phyloP scores from a whole-genome alignment of 1,284 basidiomycete species.

The Ceraceosorus guamensis region DNA sequence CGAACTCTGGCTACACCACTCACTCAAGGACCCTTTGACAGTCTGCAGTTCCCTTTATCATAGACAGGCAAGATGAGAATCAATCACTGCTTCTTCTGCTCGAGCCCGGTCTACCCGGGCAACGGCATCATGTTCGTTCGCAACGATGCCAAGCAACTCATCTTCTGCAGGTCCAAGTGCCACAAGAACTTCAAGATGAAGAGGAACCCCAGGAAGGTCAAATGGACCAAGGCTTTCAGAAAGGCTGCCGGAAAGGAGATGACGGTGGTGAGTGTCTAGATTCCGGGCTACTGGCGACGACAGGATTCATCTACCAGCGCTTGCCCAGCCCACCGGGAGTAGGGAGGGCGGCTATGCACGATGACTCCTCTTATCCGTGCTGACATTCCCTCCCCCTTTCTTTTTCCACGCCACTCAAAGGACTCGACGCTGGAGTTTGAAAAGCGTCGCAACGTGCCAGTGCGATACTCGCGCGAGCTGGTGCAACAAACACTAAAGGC shows the following conservation, averaged over 20 bases:
- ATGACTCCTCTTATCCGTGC: too few relatives aligned
- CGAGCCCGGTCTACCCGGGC: slow-evolving; percentile 86
- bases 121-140: slow-evolving; percentile 54
- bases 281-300: too few relatives aligned
- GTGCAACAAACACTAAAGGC: slow-evolving; percentile 90
- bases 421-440: slow-evolving; percentile 99
- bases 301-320: too few relatives aligned
- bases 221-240: slow-evolving; percentile 99
- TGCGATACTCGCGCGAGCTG: slow-evolving; percentile 93
- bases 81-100: slow-evolving; percentile 60
- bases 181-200: slow-evolving; percentile 73
- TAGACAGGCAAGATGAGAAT: slow-evolving; percentile 40
- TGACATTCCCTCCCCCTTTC: slow-evolving; percentile 2
- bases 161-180: slow-evolving; percentile 48
- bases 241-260: slow-evolving; percentile 99
- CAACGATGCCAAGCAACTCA: slow-evolving; percentile 50
- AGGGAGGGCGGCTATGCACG: too few relatives aligned
- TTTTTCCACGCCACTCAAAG: neutral
- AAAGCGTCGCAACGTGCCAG: slow-evolving; percentile 94
- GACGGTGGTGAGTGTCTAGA: slow-evolving; percentile 62
- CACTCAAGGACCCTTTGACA: too few relatives aligned
- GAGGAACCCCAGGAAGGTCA: slow-evolving; percentile 95
- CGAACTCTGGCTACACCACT: too few relatives aligned
- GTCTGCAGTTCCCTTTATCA: too few relatives aligned
- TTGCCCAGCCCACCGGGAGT: too few relatives aligned